Evolutionary conservation across 2,329 filamentous ascomycete genomes (phyloP).

Genomic region (Neurospora crassa): DNA sequence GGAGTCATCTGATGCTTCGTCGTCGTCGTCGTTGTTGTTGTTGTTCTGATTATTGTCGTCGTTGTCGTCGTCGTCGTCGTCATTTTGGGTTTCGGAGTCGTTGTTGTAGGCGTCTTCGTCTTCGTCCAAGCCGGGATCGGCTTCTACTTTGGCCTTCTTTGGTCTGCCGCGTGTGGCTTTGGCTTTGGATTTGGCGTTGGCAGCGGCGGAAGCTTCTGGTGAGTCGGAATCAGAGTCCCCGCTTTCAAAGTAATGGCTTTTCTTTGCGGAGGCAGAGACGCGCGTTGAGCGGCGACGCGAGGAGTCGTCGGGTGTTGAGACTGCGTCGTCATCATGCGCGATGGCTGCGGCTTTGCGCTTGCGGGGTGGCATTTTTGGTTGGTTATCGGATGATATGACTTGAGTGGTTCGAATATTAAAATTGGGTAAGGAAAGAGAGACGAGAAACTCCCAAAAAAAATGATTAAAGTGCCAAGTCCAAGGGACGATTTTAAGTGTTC

Average conservation of each 20-base stretch:
- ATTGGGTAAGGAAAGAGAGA: neutral
- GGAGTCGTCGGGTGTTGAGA: constrained; percentile 15
- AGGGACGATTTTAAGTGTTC: neutral
- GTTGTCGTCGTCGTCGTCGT: constrained; percentile 17
- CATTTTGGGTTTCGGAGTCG: constrained; percentile 5
- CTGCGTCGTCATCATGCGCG: constrained; percentile 4
- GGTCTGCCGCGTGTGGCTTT: neutral
- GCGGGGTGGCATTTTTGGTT: constrained; percentile 26
- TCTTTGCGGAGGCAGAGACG: constrained; percentile 30
- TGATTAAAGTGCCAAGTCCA: neutral
- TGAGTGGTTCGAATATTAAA: neutral
- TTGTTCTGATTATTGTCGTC: too few relatives aligned
- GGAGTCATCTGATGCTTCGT: constrained; percentile 6
- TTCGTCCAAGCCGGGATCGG: constrained; percentile 2
- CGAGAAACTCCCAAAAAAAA: neutral
- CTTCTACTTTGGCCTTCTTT: constrained; percentile 8
- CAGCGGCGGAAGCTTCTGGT: neutral
- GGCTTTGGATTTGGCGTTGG: constrained; percentile 1
- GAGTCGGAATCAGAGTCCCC: constrained; percentile 20
- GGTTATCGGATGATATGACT: neutral
- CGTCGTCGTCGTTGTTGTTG: constrained; percentile 13
- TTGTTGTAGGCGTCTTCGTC: constrained; percentile 22
- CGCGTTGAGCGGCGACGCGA: constrained; percentile 38
- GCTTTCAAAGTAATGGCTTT: constrained; percentile 43
- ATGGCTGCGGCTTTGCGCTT: constrained; percentile 24